phyloP scores from a whole-genome alignment of 805 yeast species.

The Clavispora santaluciae region DNA sequence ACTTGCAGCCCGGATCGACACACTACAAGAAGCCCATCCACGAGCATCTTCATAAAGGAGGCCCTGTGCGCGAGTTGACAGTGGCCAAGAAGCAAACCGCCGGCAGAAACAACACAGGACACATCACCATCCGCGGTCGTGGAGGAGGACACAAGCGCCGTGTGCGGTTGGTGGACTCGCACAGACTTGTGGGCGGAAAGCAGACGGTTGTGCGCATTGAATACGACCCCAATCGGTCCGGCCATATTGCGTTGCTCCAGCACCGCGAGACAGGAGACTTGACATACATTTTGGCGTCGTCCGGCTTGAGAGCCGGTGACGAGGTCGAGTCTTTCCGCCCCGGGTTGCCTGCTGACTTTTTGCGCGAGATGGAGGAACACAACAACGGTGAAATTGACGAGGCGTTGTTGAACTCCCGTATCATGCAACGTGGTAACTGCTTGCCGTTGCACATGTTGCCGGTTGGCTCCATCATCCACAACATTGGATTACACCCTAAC shows the following conservation, averaged over 20 bases:
- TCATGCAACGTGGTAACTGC: constrained; percentile 92
- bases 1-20: constrained; percentile 76
- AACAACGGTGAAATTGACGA: constrained; percentile 85
- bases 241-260: constrained; percentile 84
- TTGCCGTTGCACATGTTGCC: constrained; percentile 90
- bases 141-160: constrained; percentile 97
- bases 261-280: constrained; percentile 56
- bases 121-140: constrained; percentile 86
- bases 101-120: constrained; percentile 88
- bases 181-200: constrained; percentile 61
- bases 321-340: constrained; percentile 79
- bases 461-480: constrained; percentile 87
- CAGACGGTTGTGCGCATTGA: constrained; percentile 85
- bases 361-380: constrained; percentile 60
- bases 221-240: constrained; percentile 91
- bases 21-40: constrained; percentile 88
- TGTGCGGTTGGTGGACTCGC: constrained; percentile 74
- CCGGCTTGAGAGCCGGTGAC: constrained; percentile 92
- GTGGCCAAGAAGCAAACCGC: constrained; percentile 65
- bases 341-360: constrained; percentile 77
- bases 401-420: constrained; percentile 79
- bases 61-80: constrained; percentile 74
- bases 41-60: constrained; percentile 80
- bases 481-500: constrained; percentile 66
- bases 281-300: constrained; percentile 84